Conservation (phyloP, 2,329 filamentous ascomycete genomes). For the Aspergillus pseudonomiae region DNA sequence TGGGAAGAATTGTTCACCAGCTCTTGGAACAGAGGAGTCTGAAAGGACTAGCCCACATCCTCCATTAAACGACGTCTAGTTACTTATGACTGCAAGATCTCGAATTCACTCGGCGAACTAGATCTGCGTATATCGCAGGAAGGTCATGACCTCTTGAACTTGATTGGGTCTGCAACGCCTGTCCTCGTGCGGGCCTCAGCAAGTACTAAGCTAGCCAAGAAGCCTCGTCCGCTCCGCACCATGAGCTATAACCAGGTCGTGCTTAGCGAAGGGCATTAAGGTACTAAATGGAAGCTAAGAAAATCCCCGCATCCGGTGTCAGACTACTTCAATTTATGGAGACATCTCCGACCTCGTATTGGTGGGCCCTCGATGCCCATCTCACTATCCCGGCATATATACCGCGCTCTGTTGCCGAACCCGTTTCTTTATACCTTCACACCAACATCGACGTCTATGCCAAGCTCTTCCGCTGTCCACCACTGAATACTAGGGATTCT, state of each 20-base stretch:
- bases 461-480: not conserved
- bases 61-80: no score
- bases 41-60: no score
- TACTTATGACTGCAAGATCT: not conserved
- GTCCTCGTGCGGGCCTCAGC: not conserved
- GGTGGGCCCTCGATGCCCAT: not conserved
- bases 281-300: not conserved
- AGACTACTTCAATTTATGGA: not conserved
- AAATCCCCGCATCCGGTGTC: not conserved
- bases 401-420: not conserved
- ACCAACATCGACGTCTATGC: not conserved
- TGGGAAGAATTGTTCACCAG: not conserved
- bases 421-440: not conserved
- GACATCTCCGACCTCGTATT: not conserved
- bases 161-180: not conserved
- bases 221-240: not conserved
- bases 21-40: not conserved
- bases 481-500: not conserved
- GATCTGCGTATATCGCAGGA: not conserved
- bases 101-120: not conserved
- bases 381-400: not conserved
- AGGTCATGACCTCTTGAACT: not conserved
- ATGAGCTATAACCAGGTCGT: not conserved
- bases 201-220: not conserved
- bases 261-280: not conserved